Conservation (phyloP, 495 filamentous ascomycete species). For the Aspergillus conjunctus region DNA sequence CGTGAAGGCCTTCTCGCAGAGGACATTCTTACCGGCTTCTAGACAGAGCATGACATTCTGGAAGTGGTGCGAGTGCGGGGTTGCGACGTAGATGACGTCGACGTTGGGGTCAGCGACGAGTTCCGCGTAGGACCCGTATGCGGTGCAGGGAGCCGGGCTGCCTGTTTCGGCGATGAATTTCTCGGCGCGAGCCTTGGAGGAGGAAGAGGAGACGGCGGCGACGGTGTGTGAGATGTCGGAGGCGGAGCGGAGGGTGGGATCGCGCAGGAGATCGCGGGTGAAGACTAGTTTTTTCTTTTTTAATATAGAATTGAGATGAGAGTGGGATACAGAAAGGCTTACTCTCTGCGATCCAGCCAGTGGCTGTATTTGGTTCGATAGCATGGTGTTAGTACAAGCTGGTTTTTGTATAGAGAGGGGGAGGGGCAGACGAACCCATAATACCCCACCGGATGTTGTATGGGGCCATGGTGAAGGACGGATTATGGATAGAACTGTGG, state of each 20-base stretch:
- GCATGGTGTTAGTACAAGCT: slow-evolving; percentile 16
- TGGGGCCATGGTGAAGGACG: slow-evolving; percentile 47
- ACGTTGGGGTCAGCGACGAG: slow-evolving; percentile 76
- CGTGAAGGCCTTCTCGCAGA: slow-evolving; percentile 94
- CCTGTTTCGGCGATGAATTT: slow-evolving; percentile 70
- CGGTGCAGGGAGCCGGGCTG: slow-evolving; percentile 64
- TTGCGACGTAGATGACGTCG: slow-evolving; percentile 91
- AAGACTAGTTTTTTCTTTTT: slow-evolving; percentile 57
- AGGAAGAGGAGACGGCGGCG: slow-evolving; percentile 80
- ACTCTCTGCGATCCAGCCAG: slow-evolving; percentile 78
- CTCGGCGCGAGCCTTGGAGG: slow-evolving; percentile 64
- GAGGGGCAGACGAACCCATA: slow-evolving; percentile 49
- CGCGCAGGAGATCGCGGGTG: slow-evolving; percentile 77
- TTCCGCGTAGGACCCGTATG: slow-evolving; percentile 80
- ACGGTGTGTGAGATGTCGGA: slow-evolving; percentile 77
- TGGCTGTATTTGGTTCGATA: slow-evolving; percentile 50
- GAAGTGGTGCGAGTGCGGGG: slow-evolving; percentile 94
- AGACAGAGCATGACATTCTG: slow-evolving; percentile 83
- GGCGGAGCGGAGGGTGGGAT: slow-evolving; percentile 71
- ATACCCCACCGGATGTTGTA: slow-evolving; percentile 78
- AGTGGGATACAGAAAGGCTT: slow-evolving; percentile 26
- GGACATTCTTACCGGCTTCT: slow-evolving; percentile 81
- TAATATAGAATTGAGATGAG: neutral
- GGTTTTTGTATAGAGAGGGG: neutral
- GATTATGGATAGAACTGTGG: neutral